Conservation (phyloP, 257 asterid species). For the Galeopsis tetrahit region DNA sequence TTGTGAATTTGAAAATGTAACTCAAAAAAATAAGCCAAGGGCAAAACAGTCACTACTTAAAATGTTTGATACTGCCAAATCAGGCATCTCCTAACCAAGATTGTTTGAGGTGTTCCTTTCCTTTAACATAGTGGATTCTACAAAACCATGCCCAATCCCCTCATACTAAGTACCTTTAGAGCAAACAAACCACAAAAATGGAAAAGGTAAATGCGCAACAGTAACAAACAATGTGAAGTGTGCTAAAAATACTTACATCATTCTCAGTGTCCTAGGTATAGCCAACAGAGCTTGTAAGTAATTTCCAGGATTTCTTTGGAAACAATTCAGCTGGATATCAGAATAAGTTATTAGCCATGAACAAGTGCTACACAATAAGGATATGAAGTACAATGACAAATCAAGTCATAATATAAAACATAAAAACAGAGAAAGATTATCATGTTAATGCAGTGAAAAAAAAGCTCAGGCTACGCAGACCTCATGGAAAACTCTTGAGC, state of each 20-base stretch:
- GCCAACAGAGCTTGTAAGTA: slow-evolving; percentile 86
- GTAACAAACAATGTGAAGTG: slow-evolving; percentile 11
- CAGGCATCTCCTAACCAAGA: slow-evolving; percentile 18
- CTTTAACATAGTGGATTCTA: not conserved
- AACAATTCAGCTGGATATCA: slow-evolving; percentile 66
- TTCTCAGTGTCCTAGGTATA: slow-evolving; percentile 96
- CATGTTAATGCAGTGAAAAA: not conserved
- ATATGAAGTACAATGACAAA: slow-evolving; percentile 3
- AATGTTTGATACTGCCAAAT: slow-evolving; percentile 1
- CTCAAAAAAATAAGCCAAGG: not conserved
- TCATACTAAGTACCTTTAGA: slow-evolving; percentile 2
- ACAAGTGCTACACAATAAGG: slow-evolving; percentile 18
- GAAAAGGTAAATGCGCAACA: slow-evolving; percentile 14
- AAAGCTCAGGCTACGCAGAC: not conserved
- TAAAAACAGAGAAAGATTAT: not conserved
- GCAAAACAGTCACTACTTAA: slow-evolving; percentile 4
- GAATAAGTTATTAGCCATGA: slow-evolving; percentile 34
- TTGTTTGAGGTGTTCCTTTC: slow-evolving; percentile 10
- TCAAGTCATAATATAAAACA: slow-evolving; percentile 18
- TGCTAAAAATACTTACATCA: slow-evolving; percentile 70
- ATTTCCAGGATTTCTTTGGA: slow-evolving; percentile 80
- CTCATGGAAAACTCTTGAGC: not conserved
- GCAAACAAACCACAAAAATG: not conserved
- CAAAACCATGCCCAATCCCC: slow-evolving; percentile 9
- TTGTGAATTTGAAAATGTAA: slow-evolving; percentile 8